phyloP scores from a whole-genome alignment of 2,329 filamentous ascomycete genomes.

The Sporothrix brunneoviolacea region DNA sequence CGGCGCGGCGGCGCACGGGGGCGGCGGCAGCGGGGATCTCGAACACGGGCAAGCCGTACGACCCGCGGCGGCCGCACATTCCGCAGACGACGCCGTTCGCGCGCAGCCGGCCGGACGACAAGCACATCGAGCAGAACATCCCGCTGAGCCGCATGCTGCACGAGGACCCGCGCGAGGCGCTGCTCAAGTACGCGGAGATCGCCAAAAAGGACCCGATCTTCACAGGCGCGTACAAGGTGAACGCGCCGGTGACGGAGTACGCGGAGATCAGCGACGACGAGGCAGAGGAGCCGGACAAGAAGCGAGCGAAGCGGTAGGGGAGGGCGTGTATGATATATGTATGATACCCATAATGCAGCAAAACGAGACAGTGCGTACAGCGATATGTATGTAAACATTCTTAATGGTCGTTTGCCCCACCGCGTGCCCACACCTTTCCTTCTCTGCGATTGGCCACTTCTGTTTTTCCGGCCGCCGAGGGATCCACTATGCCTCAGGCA shows the following conservation, averaged over 20 bases:
- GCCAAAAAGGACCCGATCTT: constrained; percentile 91
- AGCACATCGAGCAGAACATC: constrained; percentile 81
- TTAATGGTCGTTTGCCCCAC: too few species aligned
- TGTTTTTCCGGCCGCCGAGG: not conserved
- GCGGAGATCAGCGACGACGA: constrained; percentile 85
- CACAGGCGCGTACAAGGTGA: constrained; percentile 86
- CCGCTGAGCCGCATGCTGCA: constrained; percentile 89
- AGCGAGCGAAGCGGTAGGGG: constrained; percentile 48
- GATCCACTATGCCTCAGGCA: constrained; percentile 10
- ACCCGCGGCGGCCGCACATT: constrained; percentile 79
- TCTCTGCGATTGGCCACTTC: not conserved
- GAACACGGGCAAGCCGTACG: constrained; percentile 65
- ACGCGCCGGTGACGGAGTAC: constrained; percentile 88
- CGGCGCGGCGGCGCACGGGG: constrained; percentile 42
- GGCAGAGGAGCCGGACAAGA: constrained; percentile 59
- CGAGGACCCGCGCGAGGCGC: constrained; percentile 88
- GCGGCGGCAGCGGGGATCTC: constrained; percentile 59
- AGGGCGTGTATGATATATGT: not conserved
- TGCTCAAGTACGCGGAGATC: constrained; percentile 91
- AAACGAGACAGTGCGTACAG: not conserved
- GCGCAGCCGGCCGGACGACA: constrained; percentile 82
- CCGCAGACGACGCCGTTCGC: constrained; percentile 83
- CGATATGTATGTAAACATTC: too few species aligned
- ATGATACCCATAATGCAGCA: not conserved
- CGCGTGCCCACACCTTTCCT: too few species aligned